Percentiles rank a stretch among this genome's conserved stretches.
phyloP scores from a whole-genome alignment of 257 asterid species.

The Solanum chmielewskii region DNA sequence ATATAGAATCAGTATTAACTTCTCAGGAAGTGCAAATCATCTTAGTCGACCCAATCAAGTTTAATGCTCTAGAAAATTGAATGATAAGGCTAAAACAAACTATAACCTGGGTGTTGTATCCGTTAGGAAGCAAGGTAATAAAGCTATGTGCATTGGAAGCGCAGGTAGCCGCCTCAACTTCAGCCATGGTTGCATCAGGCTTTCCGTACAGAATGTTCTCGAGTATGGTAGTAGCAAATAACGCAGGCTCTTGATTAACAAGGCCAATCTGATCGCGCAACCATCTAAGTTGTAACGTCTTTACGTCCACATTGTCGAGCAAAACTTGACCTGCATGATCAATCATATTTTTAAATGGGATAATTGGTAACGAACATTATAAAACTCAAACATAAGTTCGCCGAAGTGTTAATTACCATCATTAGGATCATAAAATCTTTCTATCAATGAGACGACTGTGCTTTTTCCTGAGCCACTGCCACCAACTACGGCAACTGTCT shows the following conservation, averaged over 20 bases:
- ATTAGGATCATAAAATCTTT: conserved; percentile 90
- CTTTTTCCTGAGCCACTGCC: conserved; percentile 99
- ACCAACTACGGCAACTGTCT: conserved; percentile 94
- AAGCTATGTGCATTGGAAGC: conserved; percentile 97
- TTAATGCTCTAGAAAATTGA: neutral
- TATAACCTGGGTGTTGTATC: conserved; percentile 82
- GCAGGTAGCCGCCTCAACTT: conserved; percentile 85
- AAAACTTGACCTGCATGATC: conserved; percentile 63
- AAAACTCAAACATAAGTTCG: neutral
- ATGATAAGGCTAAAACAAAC: neutral
- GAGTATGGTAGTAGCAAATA: conserved; percentile 91
- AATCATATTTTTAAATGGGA: neutral
- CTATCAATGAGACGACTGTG: conserved; percentile 84
- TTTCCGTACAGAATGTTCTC: conserved; percentile 92
- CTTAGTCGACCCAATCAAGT: neutral
- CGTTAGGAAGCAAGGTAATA: conserved; percentile 81
- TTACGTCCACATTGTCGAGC: conserved; percentile 74
- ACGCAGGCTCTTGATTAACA: conserved; percentile 99
- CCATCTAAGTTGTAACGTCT: conserved; percentile 83
- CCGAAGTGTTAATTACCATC: conserved; percentile 46
- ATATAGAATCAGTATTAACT: neutral
- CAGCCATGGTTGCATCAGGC: conserved; percentile 86
- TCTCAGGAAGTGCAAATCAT: neutral
- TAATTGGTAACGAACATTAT: neutral
- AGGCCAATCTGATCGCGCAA: conserved; percentile 86